Conservation (phyloP, 345 rosid genomes). For the Odontarrhena argentea region DNA sequence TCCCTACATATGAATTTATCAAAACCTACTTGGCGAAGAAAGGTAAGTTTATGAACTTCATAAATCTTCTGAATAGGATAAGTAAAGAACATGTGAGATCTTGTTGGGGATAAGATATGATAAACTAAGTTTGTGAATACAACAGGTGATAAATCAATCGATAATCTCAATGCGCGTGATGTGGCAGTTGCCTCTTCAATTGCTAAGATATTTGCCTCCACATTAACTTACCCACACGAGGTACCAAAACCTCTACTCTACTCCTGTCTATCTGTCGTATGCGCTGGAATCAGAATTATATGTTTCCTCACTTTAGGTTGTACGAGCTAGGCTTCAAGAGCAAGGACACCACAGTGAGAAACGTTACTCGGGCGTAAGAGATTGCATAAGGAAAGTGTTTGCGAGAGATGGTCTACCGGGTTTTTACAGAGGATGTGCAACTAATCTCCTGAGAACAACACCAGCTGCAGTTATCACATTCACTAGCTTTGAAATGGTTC, state of each 20-base stretch:
- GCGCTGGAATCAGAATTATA: too few relatives aligned
- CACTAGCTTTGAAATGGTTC: constrained; percentile 96
- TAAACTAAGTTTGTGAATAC: constrained; percentile 16
- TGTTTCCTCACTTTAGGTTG: constrained; percentile 46
- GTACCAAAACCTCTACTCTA: constrained; percentile 37
- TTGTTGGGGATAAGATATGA: constrained; percentile 7
- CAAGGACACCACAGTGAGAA: constrained; percentile 84
- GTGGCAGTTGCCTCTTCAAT: constrained; percentile 90
- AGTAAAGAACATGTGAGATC: constrained; percentile 3
- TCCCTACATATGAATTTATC: constrained; percentile 76
- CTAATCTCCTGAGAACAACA: constrained; percentile 81
- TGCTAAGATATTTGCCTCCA: constrained; percentile 88
- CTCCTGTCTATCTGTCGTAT: too few relatives aligned
- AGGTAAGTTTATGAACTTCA: constrained; percentile 42
- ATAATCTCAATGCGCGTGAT: constrained; percentile 71
- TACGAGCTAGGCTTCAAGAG: constrained; percentile 88
- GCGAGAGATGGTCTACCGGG: constrained; percentile 70
- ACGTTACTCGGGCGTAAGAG: constrained; percentile 67
- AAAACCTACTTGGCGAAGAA: constrained; percentile 63
- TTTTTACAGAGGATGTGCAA: constrained; percentile 93
- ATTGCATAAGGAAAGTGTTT: constrained; percentile 72
- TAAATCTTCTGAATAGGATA: constrained; percentile 11
- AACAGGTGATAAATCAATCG: constrained; percentile 62
- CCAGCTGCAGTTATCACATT: constrained; percentile 95
- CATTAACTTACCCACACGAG: constrained; percentile 91